Evolutionary conservation across 441 rosid genomes (phyloP).

Genomic region (Brassica hybrid): DNA sequence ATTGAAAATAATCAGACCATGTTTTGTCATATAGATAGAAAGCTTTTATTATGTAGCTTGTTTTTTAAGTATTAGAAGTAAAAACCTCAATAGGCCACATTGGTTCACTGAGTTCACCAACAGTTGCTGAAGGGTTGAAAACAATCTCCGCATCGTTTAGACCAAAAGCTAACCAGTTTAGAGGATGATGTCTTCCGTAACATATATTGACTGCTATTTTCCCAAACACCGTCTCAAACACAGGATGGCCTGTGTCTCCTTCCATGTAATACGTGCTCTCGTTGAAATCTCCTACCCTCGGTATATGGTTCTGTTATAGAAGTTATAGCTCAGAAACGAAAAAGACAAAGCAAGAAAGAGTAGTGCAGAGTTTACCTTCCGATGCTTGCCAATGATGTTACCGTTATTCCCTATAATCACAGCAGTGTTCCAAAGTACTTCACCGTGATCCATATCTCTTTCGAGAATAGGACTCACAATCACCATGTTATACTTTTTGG

Average conservation of each 20-base stretch:
- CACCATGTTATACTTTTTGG: constrained; percentile 84
- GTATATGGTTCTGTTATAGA: constrained; percentile 85
- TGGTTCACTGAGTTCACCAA: constrained; percentile 95
- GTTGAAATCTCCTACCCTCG: constrained; percentile 95
- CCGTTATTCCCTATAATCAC: constrained; percentile 89
- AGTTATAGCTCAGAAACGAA: constrained; percentile 23
- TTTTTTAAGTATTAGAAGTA: neutral
- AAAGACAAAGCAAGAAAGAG: constrained; percentile 5
- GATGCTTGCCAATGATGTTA: constrained; percentile 91
- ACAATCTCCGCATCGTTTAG: constrained; percentile 97
- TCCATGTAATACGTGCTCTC: constrained; percentile 99
- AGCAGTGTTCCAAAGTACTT: constrained; percentile 92
- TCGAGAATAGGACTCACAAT: constrained; percentile 90
- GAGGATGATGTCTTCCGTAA: constrained; percentile 95
- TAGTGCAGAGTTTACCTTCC: constrained; percentile 63
- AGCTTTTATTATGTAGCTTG: neutral
- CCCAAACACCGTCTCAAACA: constrained; percentile 91
- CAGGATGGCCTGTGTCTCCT: constrained; percentile 96
- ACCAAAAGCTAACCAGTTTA: constrained; percentile 98
- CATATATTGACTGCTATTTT: constrained; percentile 90
- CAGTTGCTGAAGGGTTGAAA: constrained; percentile 98
- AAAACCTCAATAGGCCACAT: constrained; percentile 98
- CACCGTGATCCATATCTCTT: constrained; percentile 91
- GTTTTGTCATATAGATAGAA: neutral
- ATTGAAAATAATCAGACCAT: constrained; percentile 6